phyloP scores from a whole-genome alignment of 2,329 filamentous ascomycete species.

The Triangularia setosa region DNA sequence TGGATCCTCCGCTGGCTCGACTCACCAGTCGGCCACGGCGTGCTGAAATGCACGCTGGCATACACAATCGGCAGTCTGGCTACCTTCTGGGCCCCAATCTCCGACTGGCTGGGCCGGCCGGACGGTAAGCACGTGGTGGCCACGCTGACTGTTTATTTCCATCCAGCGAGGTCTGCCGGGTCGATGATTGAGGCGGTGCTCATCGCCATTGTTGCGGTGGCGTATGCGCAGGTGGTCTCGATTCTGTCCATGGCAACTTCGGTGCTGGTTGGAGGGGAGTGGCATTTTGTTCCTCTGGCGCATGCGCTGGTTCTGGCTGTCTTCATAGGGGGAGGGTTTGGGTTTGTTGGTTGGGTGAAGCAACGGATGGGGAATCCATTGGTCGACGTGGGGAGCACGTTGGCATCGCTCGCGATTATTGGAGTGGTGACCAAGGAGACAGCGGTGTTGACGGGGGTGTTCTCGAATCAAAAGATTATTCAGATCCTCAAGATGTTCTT shows the following conservation, averaged over 20 bases:
- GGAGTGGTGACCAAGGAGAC: constrained; percentile 89
- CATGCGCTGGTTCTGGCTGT: constrained; percentile 76
- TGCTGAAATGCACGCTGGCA: constrained; percentile 87
- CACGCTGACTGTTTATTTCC: constrained; percentile 92
- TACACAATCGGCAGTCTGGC: constrained; percentile 83
- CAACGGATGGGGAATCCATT: constrained; percentile 73
- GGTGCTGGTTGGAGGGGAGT: constrained; percentile 66
- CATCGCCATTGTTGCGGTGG: constrained; percentile 71
- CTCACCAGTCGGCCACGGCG: constrained; percentile 71
- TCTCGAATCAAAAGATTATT: constrained; percentile 75
- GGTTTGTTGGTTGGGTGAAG: constrained; percentile 85
- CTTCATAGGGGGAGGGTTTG: constrained; percentile 81
- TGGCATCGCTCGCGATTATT: constrained; percentile 85
- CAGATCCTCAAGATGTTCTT: constrained; percentile 80
- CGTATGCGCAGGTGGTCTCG: constrained; percentile 72
- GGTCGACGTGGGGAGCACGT: constrained; percentile 79
- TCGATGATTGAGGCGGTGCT: constrained; percentile 85
- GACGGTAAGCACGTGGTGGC: constrained; percentile 94
- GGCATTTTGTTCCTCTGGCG: constrained; percentile 65
- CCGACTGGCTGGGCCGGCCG: constrained; percentile 70
- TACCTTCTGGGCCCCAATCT: constrained; percentile 73
- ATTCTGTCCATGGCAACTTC: constrained; percentile 86
- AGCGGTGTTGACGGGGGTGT: constrained; percentile 74
- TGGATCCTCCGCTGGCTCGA: constrained; percentile 56
- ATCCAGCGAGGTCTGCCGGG: constrained; percentile 79